Evolutionary conservation across 75 land plant genomes (phyloP), one percentile per base, ranked within the genome.

Genomic region (Selaginella tamariscina): DNA sequence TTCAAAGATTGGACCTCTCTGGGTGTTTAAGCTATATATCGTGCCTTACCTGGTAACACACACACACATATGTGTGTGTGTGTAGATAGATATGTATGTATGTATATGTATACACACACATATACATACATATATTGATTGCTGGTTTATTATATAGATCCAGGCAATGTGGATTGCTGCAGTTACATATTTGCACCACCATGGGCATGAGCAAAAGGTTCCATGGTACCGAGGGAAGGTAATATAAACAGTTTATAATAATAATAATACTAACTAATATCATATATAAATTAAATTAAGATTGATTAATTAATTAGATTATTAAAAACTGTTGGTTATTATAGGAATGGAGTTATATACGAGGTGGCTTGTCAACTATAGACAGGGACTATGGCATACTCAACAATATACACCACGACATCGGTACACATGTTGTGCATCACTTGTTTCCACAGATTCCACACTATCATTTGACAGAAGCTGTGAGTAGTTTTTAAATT

Each of bases 371-470:
- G 22, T 71, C 79, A 33, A 79, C 81, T 44, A 70, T 79, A 30
- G 81, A 79, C 33, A 31, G 74, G 2, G 81, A 76, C 69, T 79
- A 75, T 72, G 81, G 81, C 0, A 32, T 33, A 54, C 59, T 79
- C 70, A 79, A 79, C 49, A 79, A 76, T 21, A 70, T 79, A 0
- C 81, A 79, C 29, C 81, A 79, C 27, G 79, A 79, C 32, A 79
- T 79, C 56, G 81, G 81, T 8, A 71, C 74, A 0, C 81, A 76
- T 66, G 80, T 79, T 8, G 63, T 76, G n/a, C 81, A 79, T 20
- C 81, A 76, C 20, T 21, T 79, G 74, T 75, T 79, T 33, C 79
- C 81, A 5, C 67, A 55, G 29, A 79, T 79, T 32, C 79, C 81
- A 31, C 81, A 76, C 29, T 79, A 79, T 69, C 44, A 79, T 2